Evolutionary conservation across 495 filamentous ascomycete genomes (phyloP), one percentile per base, ranked within the genome.

Genomic region (Sabuloglossum arenarium): DNA sequence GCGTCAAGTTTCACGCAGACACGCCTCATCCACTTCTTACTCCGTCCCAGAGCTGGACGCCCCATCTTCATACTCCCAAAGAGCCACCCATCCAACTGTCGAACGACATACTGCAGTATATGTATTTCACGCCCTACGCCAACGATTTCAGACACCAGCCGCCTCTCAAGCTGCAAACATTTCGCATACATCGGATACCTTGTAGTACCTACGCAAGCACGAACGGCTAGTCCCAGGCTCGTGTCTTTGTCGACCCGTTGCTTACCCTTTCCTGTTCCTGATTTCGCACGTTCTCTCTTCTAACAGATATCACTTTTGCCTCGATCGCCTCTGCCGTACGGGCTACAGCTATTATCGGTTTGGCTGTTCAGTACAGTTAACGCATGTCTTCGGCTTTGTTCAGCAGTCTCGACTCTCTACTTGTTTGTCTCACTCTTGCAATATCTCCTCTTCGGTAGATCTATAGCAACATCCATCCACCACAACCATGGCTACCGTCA

Each of bases 101-200:
- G n/a, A 21, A 54, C 53, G 46, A 60, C 31, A 59, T n/a, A 63
- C 68, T 69, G 66, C 66, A 71, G 80, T 86, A 75, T 82, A 86
- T 86, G 82, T 86, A 85, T 86, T 80, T 67, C 65, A 66, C 79
- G 81, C 76, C 77, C 77, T 75, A 74, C 77, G 77, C 73, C 75
- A 77, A 79, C 76, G 70, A 75, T 75, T 78, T 79, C 74, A 74
- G 81, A 80, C 78, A 85, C 80, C 80, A 82, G 70, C 82, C 85
- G 78, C 84, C 86, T 75, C 78, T 84, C 75, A 82, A 84, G 85
- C 85, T 88, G 86, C 85, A 87, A 79, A 71, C 81, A 76, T 88
- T 93, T 85, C 86, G 85, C 79, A 82, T 79, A 80, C 75, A 79
- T 79, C 76, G 83, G 75, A 89, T 82, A 83, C 84, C 80, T 78